phyloP scores from a whole-genome alignment of 2,329 filamentous ascomycete genomes.

The Botrytis deweyae region DNA sequence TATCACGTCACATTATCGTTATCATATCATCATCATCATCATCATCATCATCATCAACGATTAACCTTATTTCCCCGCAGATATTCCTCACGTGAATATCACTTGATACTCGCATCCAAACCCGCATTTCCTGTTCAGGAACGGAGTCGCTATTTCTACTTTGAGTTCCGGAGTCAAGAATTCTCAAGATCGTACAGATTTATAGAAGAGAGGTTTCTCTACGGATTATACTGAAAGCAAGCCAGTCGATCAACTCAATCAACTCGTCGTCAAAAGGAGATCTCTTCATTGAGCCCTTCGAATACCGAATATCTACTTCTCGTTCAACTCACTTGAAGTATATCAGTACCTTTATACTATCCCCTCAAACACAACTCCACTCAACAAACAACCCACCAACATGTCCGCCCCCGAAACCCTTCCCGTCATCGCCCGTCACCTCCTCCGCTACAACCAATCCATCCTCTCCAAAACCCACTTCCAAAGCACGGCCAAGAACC shows the following conservation, averaged over 20 bases:
- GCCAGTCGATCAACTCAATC: background rate
- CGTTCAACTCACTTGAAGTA: background rate
- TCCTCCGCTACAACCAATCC: slow-evolving; percentile 11
- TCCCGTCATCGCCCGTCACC: background rate
- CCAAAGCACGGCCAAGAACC: background rate
- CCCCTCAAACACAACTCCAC: background rate
- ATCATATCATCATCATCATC: background rate
- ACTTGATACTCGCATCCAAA: background rate
- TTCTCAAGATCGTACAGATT: background rate
- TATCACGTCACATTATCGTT: background rate
- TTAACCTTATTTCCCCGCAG: background rate
- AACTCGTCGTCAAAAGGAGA: background rate
- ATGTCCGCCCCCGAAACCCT: slow-evolving; percentile 1
- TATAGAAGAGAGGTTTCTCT: background rate
- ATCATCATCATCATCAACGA: background rate
- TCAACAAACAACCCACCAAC: background rate
- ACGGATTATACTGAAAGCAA: background rate
- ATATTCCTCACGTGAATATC: slow-evolving; percentile 4
- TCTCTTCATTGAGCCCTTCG: background rate
- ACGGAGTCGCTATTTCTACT: slow-evolving; percentile 3
- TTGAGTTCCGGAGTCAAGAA: slow-evolving; percentile 1
- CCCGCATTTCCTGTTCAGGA: slow-evolving; percentile 4
- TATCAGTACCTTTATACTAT: background rate
- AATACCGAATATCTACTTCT: background rate
- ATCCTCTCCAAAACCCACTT: background rate